These are phyloP conservation scores for Heliosperma pusillum DNA, from an alignment of 148 eudicot species.

Conservation along the genomic window DNA sequence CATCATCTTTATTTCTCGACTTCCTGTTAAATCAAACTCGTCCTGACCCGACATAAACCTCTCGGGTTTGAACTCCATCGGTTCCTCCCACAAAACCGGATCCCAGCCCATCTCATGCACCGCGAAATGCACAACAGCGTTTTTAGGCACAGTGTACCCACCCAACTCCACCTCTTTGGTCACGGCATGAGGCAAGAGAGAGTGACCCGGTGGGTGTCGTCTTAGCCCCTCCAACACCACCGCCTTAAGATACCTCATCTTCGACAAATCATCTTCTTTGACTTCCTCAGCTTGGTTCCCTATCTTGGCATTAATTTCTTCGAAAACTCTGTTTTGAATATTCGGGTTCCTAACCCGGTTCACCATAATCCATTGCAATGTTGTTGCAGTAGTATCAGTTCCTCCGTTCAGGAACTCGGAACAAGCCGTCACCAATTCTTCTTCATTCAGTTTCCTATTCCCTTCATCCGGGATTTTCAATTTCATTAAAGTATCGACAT, in stretches of 20 bases:
- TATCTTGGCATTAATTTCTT: constrained; percentile 38
- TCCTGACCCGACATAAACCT: constrained; percentile 36
- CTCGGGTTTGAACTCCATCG: constrained; percentile 58
- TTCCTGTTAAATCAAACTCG: constrained; percentile 47
- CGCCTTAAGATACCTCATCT: constrained; percentile 58
- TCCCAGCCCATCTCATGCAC: constrained; percentile 69
- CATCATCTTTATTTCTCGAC: constrained; percentile 72
- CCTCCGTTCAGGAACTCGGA: constrained; percentile 59
- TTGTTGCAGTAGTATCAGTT: constrained; percentile 62
- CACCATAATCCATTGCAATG: constrained; percentile 74
- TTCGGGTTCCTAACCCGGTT: constrained; percentile 49
- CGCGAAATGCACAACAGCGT: constrained; percentile 43
- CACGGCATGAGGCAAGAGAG: constrained; percentile 54
- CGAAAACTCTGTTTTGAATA: constrained; percentile 42
- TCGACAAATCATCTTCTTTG: constrained; percentile 45
- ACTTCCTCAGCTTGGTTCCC: constrained; percentile 24
- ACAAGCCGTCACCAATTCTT: constrained; percentile 38
- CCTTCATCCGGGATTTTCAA: constrained; percentile 48
- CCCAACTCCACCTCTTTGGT: constrained; percentile 45
- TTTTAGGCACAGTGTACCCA: constrained; percentile 48
- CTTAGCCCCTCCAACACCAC: constrained; percentile 64
- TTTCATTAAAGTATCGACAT: constrained; percentile 50
- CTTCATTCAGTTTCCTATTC: constrained; percentile 28
- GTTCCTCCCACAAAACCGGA: constrained; percentile 52
- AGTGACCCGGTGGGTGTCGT: constrained; percentile 72